A percentile compares a stretch with the other conserved stretches of the same genome.
Evolutionary conservation across 345 rosid genomes (phyloP).

Genomic region (Gossypium turneri): DNA sequence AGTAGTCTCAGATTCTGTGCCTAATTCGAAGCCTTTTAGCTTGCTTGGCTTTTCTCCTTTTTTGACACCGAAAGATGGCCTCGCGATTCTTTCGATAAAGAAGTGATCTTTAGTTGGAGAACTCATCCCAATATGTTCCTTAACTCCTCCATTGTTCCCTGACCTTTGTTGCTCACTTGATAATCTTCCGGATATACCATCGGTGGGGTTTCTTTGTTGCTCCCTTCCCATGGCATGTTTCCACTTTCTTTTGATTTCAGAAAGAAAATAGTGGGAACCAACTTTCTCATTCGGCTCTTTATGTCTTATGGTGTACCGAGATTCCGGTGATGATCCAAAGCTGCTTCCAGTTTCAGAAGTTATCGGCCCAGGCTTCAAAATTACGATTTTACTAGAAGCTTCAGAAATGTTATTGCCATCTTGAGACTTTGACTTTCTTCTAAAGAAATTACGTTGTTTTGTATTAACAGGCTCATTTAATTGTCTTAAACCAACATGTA

Average conservation of each 20-base stretch:
- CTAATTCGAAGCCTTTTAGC: slow-evolving; percentile 32
- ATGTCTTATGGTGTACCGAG: slow-evolving; percentile 35
- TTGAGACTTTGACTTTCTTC: slow-evolving; percentile 46
- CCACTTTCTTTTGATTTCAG: slow-evolving; percentile 81
- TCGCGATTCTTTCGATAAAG: slow-evolving; percentile 73
- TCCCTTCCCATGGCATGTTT: slow-evolving; percentile 82
- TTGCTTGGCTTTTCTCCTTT: slow-evolving; percentile 37
- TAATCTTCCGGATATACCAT: slow-evolving; percentile 28
- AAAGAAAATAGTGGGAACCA: slow-evolving; percentile 53
- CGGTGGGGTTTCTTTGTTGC: slow-evolving; percentile 35
- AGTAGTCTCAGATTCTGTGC: slow-evolving; percentile 24
- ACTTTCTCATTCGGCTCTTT: slow-evolving; percentile 43
- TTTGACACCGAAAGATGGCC: slow-evolving; percentile 38
- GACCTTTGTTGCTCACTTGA: slow-evolving; percentile 19
- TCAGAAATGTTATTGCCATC: slow-evolving; percentile 38
- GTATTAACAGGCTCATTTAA: slow-evolving; percentile 36
- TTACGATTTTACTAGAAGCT: slow-evolving; percentile 62
- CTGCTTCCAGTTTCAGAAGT: slow-evolving; percentile 39
- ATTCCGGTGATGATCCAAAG: slow-evolving; percentile 34
- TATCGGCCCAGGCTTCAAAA: slow-evolving; percentile 68
- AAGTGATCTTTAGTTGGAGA: slow-evolving; percentile 80
- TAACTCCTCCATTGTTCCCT: slow-evolving; percentile 28
- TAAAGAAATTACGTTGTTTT: slow-evolving; percentile 58
- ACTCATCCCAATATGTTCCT: slow-evolving; percentile 47
- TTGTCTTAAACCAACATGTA: slow-evolving; percentile 25